A percentile compares a stretch with the other conserved stretches of the same genome.
phyloP scores from a whole-genome alignment of 208 protist genomes.

The Crithidia fasciculata region DNA sequence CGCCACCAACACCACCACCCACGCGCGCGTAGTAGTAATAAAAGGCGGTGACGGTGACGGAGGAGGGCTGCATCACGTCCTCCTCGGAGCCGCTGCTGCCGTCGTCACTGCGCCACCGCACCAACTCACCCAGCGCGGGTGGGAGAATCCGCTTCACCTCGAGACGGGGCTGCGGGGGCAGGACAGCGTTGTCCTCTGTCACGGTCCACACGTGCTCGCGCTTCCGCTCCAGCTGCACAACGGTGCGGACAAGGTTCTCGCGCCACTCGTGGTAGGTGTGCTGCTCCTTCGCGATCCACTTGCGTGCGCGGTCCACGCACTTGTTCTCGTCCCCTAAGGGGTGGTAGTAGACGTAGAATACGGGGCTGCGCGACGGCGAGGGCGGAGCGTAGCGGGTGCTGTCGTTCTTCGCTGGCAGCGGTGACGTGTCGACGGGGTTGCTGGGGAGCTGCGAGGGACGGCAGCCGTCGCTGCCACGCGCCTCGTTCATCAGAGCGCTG shows the following conservation, averaged over 20 bases:
- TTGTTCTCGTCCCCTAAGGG: slow-evolving; percentile 55
- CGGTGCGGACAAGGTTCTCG: slow-evolving; percentile 29
- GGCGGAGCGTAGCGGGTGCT: neutral
- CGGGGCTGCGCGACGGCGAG: slow-evolving; percentile 17
- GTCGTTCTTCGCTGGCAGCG: neutral
- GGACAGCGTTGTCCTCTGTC: neutral
- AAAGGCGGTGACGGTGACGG: slow-evolving; percentile 21
- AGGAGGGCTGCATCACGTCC: slow-evolving; percentile 16
- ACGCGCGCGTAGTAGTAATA: slow-evolving; percentile 28
- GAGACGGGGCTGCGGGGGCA: slow-evolving; percentile 13
- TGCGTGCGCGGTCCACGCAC: slow-evolving; percentile 49
- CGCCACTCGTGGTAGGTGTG: slow-evolving; percentile 50
- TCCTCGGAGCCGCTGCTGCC: slow-evolving; percentile 1
- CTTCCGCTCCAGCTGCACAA: slow-evolving; percentile 29
- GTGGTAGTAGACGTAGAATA: slow-evolving; percentile 72
- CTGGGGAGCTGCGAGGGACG: neutral
- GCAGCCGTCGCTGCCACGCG: neutral
- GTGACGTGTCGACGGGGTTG: neutral
- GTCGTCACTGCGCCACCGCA: slow-evolving; percentile 54
- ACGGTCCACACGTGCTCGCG: slow-evolving; percentile 23
- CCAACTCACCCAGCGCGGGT: slow-evolving; percentile 54
- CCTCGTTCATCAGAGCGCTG: neutral
- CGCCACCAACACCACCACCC: neutral
- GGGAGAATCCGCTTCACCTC: slow-evolving; percentile 39
- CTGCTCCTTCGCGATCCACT: slow-evolving; percentile 59